These are phyloP conservation scores for Pseudozyma tsukubaensis DNA, from an alignment of 1,284 basidiomycete species.

Conservation along the genomic window DNA sequence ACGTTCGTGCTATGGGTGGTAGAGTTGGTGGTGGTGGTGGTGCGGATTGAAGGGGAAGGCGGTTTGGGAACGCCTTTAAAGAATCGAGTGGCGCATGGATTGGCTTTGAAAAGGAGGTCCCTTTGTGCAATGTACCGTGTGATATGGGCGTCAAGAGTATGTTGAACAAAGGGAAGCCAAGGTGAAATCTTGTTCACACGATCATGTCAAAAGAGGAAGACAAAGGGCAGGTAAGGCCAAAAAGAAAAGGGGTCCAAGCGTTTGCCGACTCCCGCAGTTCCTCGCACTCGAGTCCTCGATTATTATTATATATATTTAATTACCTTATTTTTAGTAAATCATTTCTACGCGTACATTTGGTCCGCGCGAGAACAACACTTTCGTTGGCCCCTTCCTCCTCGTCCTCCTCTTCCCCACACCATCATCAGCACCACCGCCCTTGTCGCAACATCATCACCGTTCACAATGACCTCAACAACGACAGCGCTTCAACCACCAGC, in stretches of 20 bases:
- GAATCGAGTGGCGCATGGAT: neutral
- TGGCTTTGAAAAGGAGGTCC: neutral
- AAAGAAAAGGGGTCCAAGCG: constrained; percentile 7
- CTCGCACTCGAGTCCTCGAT: neutral
- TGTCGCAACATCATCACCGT: neutral
- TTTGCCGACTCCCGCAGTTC: constrained; percentile 1
- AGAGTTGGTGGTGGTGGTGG: constrained; percentile 8
- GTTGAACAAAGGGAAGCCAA: neutral
- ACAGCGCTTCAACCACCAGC: neutral
- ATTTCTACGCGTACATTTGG: neutral
- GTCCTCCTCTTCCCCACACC: neutral
- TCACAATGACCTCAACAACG: neutral
- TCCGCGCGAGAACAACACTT: constrained; percentile 5
- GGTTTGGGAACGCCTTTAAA: neutral
- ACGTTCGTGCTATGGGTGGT: neutral
- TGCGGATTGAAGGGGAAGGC: neutral
- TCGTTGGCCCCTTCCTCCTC: no score
- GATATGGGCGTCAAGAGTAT: neutral
- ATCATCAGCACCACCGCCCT: neutral
- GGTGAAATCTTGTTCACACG: constrained; percentile 1
- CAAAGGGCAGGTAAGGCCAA: constrained; percentile 3
- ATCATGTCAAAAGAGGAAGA: neutral
- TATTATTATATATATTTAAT: no score
- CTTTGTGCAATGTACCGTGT: constrained; percentile 8
- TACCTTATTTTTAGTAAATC: neutral